A percentile compares a stretch with the other conserved stretches of the same genome.
These are phyloP conservation scores for Dendrobium chrysotoxum DNA, from an alignment of 106 monocot genomes.

Conservation along the genomic window DNA sequence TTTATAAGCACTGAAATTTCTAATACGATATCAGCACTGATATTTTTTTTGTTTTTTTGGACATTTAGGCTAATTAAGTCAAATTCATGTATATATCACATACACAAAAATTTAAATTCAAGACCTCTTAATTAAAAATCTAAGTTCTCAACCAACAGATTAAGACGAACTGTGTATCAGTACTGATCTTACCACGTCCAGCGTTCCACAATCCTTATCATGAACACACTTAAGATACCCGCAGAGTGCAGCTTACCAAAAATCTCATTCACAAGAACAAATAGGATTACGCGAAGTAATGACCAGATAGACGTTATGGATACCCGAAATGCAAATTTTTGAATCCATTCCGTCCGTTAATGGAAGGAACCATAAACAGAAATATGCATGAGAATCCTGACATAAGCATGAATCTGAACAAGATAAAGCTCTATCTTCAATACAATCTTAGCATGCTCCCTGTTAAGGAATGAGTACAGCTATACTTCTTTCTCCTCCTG, in stretches of 20 bases:
- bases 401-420: neutral
- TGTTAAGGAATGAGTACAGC: constrained; percentile 39
- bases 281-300: no score
- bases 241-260: neutral
- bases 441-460: constrained; percentile 66
- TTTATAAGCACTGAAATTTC: no score
- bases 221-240: neutral
- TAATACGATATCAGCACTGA: no score
- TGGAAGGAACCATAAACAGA: neutral
- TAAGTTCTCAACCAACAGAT: no score
- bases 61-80: no score
- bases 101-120: no score
- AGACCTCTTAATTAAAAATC: no score
- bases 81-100: no score
- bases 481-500: constrained; percentile 30
- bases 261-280: no score
- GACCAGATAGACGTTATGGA: no score
- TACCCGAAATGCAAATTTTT: neutral
- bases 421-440: constrained; percentile 17
- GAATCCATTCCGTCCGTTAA: neutral
- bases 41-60: no score
- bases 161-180: no score
- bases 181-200: neutral
- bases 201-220: neutral
- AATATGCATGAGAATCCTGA: constrained; percentile 7